Conservation (phyloP, 2,329 filamentous ascomycete genomes). For the Ophiocordyceps robertsii region DNA sequence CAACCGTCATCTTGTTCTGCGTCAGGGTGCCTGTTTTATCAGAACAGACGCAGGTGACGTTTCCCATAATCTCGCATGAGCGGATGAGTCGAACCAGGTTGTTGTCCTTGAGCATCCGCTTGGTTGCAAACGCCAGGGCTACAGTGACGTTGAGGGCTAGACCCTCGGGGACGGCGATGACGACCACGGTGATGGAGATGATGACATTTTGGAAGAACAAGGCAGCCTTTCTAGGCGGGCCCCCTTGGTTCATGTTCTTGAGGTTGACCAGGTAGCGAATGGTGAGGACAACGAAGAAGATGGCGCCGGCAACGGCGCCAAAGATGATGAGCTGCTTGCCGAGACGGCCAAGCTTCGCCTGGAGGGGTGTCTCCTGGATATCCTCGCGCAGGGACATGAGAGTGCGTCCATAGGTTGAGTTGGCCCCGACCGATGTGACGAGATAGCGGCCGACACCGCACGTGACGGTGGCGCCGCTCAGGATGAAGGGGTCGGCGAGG, state of each 20-base stretch:
- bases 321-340: slow-evolving; percentile 56
- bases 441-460: slow-evolving; percentile 66
- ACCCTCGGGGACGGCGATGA: slow-evolving; percentile 48
- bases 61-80: slow-evolving; percentile 51
- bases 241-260: slow-evolving; percentile 18
- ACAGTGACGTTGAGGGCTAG: slow-evolving; percentile 47
- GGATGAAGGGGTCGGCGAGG: slow-evolving; percentile 60
- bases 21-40: slow-evolving; percentile 56
- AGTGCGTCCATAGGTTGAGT: slow-evolving; percentile 65
- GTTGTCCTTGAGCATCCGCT: slow-evolving; percentile 49
- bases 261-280: slow-evolving; percentile 23
- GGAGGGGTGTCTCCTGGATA: slow-evolving; percentile 63
- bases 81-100: slow-evolving; percentile 45
- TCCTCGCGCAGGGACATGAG: slow-evolving; percentile 68
- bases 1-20: slow-evolving; percentile 49
- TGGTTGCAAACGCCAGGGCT: slow-evolving; percentile 48
- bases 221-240: slow-evolving; percentile 37
- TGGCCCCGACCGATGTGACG: slow-evolving; percentile 59
- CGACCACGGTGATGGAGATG: slow-evolving; percentile 43
- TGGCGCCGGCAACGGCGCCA: slow-evolving; percentile 23
- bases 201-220: slow-evolving; percentile 46
- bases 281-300: slow-evolving; percentile 28
- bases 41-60: slow-evolving; percentile 49
- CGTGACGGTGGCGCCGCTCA: slow-evolving; percentile 65
- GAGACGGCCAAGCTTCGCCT: slow-evolving; percentile 63